phyloP scores from a whole-genome alignment of 768 basidiomycete species.

The Leccinum sublutescens region DNA sequence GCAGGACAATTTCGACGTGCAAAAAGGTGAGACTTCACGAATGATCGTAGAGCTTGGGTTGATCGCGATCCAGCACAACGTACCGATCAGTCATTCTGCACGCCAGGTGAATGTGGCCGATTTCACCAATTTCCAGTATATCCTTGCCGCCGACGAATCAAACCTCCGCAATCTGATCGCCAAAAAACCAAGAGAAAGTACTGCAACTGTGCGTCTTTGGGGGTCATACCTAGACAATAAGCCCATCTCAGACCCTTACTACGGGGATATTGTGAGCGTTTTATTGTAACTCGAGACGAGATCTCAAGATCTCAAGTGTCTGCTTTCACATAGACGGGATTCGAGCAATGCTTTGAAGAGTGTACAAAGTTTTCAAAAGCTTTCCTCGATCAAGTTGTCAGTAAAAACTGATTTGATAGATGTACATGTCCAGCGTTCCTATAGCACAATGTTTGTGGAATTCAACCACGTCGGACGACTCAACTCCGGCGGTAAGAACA shows the following conservation, averaged over 20 bases:
- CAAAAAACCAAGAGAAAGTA: constrained; percentile 50
- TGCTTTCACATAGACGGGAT: constrained; percentile 51
- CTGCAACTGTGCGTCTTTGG: constrained; percentile 73
- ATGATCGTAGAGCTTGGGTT: background rate
- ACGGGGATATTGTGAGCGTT: constrained; percentile 57
- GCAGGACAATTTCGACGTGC: constrained; percentile 69
- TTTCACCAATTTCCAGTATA: constrained; percentile 75
- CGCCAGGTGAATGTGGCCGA: constrained; percentile 66
- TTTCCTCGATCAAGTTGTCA: constrained; percentile 67
- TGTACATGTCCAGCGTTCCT: background rate
- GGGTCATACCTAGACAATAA: constrained; percentile 71
- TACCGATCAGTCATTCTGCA: constrained; percentile 68
- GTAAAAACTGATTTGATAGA: constrained; percentile 23
- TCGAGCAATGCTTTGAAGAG: constrained; percentile 76
- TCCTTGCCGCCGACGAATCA: constrained; percentile 79
- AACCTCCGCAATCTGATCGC: constrained; percentile 65
- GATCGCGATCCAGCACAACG: constrained; percentile 50
- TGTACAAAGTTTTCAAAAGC: constrained; percentile 73
- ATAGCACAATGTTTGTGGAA: constrained; percentile 5
- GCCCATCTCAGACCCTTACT: constrained; percentile 85
- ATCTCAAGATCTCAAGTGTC: background rate
- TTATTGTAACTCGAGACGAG: background rate
- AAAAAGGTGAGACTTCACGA: constrained; percentile 47
- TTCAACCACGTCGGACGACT: constrained; percentile 3
- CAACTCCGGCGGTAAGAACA: background rate